Base-by-base conservation (phyloP, 208 protist genomes). In the Leptomonas seymouri region DNA sequence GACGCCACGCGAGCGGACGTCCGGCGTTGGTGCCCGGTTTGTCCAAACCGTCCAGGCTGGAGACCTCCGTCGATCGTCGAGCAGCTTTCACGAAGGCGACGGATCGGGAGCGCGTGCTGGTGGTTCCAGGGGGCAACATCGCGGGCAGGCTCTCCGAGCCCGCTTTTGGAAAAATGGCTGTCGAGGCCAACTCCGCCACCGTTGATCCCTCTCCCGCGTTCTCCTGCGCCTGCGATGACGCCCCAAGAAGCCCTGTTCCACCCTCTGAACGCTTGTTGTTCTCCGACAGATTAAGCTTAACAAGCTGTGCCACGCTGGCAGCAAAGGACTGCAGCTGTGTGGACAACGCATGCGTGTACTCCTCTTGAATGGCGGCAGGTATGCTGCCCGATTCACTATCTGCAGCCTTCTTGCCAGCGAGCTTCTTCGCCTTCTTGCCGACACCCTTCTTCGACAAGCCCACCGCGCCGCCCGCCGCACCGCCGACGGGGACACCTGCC, bases 281-380 rank as follows among this genome's bases (percentile, higher is more conserved):
- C 21, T 25, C 56, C n/a, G 20, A 6, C 1, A 23, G 41, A 25
- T 9, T 36, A 18, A 1, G 39, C 9, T 49, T 31, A 39, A 14
- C 6, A 27, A 9, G n/a, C 20, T 27, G 30, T 3, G n/a, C n/a
- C 27, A 76, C 34, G 14, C 46, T 21, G 6, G 63, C 23, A 3
- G 71, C 71, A 23, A 76, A 46, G 15, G n/a, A 30, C 56, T 76
- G 71, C 39, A 76, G 57, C 30, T 70, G 63, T 12, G 48, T 20
- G 7, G 56, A 46, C 48, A 80, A 49, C 0, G 23, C 45, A 12
- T 30, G 48, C 0, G n/a, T 56, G 27, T 78, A 74, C 55, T 60
- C 55, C 41, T 69, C 36, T 51, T 76, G 71, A 8, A 62, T 41
- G 14, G 2, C 23, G 6, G 50, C 8, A 8, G 58, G 25, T 3